These are phyloP conservation scores for Fusarium cicatricum DNA, from an alignment of 2,329 filamentous ascomycete genomes.

Conservation along the genomic window DNA sequence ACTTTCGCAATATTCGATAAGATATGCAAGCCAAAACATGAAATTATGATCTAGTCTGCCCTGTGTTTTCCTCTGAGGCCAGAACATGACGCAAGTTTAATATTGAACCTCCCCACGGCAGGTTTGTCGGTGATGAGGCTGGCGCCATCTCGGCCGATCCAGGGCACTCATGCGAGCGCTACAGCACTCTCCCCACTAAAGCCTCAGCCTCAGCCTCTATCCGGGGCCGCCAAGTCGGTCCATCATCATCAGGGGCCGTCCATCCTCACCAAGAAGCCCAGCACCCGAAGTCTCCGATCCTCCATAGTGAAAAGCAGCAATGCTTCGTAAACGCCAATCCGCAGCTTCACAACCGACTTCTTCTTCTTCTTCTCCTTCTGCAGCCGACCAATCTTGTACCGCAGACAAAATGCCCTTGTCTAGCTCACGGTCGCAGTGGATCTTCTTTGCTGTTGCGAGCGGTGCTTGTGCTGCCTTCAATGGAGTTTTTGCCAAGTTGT, in stretches of 20 bases:
- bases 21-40: conserved; percentile 4
- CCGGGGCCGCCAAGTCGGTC: conserved; percentile 16
- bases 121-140: conserved; percentile 19
- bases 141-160: conserved; percentile 4
- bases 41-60: neutral
- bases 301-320: conserved; percentile 17
- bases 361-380: neutral
- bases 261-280: conserved; percentile 21
- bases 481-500: conserved; percentile 86
- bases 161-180: conserved; percentile 1
- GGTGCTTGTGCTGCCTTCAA: conserved; percentile 83
- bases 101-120: conserved; percentile 28
- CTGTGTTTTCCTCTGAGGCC: neutral
- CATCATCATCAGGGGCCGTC: conserved; percentile 27
- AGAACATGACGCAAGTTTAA: neutral
- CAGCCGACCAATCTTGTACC: conserved; percentile 5
- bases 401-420: conserved; percentile 16
- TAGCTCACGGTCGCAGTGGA: conserved; percentile 58
- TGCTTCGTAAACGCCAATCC: conserved; percentile 44
- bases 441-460: conserved; percentile 75
- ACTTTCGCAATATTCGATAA: neutral
- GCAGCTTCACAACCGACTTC: conserved; percentile 15
- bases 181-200: conserved; percentile 29
- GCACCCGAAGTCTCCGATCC: conserved; percentile 23
- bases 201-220: conserved; percentile 19